Percentiles rank a stretch among this genome's conserved stretches.
Conservation (phyloP, 768 basidiomycete species). For the Hirschioporus abietinus region DNA sequence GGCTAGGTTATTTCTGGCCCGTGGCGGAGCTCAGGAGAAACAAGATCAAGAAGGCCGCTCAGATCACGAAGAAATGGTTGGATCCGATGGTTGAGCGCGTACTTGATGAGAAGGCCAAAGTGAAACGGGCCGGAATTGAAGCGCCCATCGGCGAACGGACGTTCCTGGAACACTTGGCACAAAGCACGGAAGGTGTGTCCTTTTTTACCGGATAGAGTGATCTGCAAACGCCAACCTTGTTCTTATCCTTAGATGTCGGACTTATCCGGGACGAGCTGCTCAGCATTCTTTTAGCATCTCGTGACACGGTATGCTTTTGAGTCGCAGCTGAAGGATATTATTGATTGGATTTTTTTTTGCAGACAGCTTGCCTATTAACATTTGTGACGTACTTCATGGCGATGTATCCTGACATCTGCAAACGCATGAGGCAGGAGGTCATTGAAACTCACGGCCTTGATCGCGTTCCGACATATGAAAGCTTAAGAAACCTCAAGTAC, state of each 20-base stretch:
- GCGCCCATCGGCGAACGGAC: constrained; percentile 47
- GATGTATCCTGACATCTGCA: constrained; percentile 51
- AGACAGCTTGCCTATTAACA: constrained; percentile 70
- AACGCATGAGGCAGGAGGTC: constrained; percentile 55
- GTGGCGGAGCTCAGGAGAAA: constrained; percentile 37
- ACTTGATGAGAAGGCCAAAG: constrained; percentile 38
- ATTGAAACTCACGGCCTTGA: constrained; percentile 46
- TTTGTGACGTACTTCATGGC: constrained; percentile 68
- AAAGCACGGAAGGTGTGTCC: constrained; percentile 53
- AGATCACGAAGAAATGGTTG: constrained; percentile 37
- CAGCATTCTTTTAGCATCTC: constrained; percentile 68
- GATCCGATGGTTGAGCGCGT: constrained; percentile 59
- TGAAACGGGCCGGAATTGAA: constrained; percentile 32
- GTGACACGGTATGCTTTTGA: constrained; percentile 59
- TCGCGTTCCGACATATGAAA: constrained; percentile 47
- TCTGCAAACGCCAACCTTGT: constrained; percentile 1
- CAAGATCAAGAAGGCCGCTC: constrained; percentile 28
- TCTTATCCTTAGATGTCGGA: constrained; percentile 49
- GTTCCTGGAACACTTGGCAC: constrained; percentile 62
- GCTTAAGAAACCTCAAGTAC: constrained; percentile 58
- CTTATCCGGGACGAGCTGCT: constrained; percentile 74
- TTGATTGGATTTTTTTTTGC: constrained; percentile 8
- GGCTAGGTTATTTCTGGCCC: constrained; percentile 38
- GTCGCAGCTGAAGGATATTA: background rate
- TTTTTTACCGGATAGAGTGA: background rate